Base-by-base conservation (phyloP, 2,329 filamentous ascomycete species). In the Alternaria sp. region DNA sequence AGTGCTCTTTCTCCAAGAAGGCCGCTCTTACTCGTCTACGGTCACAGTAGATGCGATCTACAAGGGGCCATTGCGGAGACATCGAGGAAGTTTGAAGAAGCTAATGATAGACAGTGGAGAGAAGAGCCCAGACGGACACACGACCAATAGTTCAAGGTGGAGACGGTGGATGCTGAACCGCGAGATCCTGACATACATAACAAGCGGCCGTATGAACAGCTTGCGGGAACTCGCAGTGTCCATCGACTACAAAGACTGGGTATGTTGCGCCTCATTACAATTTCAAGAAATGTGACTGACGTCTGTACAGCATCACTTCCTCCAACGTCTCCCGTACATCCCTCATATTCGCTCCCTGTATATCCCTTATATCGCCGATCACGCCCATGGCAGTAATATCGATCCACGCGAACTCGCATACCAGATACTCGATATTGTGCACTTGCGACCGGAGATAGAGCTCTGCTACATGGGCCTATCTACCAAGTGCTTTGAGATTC, bases 401-500 rank as follows among this genome's bases (percentile, higher is more conserved):
- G 88, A 91, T 57, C 85, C 88, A 2, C 86, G 87, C 65, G 92
- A 96, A 74, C 83, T 93, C 28, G 92, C 91, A 0, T 82, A 92
- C 65, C 91, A 94, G 74, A 87, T 95, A 50, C 85, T 93, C 30
- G 91, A 95, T 75, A 91, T 94, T 49, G 89, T 95, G 57, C 89
- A 90, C 12, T 83, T 96, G 15, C 86, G 91, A 5, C 90, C 91
- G 0, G 91, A 94, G 69, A 87, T 94, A 25, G 89, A 90, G 72
- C 84, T 96, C 13, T 92, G 89, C 77, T 95, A 94, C 73, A 86
- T 95, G 70, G 93, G 90, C 17, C 87, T 96, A 57, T 85, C 85
- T n/a, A 83, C 83, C 44, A 94, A 93, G 78, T 96, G 93, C 79
- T 96, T 92, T 73, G 92, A 96, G 77, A 91, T 96, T 30, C 80